Conservation (phyloP, 2,329 filamentous ascomycete genomes). For the Fusarium sterilihyphosum region DNA sequence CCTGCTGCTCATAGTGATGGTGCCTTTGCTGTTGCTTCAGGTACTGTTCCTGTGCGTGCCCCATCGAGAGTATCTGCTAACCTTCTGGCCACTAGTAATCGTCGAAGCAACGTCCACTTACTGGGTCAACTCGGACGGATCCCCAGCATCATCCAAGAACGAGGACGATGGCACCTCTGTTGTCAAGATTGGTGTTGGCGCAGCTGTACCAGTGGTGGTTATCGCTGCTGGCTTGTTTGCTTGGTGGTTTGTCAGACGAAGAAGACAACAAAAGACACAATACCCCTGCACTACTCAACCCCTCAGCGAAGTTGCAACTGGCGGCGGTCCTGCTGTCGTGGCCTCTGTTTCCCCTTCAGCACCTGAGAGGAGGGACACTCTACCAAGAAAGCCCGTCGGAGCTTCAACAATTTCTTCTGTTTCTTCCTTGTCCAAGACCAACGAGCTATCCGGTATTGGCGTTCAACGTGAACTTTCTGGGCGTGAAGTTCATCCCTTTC, state of each 20-base stretch:
- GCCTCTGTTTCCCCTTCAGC: neutral
- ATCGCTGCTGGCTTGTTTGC: constrained; percentile 5
- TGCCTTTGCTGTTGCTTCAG: constrained; percentile 43
- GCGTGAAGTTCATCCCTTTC: constrained; percentile 23
- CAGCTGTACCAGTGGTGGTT: constrained; percentile 29
- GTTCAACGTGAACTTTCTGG: constrained; percentile 30
- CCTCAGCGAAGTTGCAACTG: constrained; percentile 17
- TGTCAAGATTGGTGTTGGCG: constrained; percentile 37
- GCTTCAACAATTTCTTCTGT: constrained; percentile 32
- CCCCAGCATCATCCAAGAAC: constrained; percentile 18
- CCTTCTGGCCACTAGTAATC: constrained; percentile 24
- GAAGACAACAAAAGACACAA: constrained; percentile 10
- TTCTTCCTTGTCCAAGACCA: constrained; percentile 32
- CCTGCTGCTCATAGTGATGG: constrained; percentile 40
- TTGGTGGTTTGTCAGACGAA: constrained; percentile 30
- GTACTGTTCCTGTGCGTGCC: constrained; percentile 34
- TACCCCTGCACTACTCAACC: constrained; percentile 3
- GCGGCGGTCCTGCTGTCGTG: neutral
- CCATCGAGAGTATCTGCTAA: neutral
- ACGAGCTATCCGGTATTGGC: constrained; percentile 27
- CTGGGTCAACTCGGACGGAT: constrained; percentile 36
- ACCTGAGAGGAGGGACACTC: constrained; percentile 18
- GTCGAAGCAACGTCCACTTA: constrained; percentile 40
- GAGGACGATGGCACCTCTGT: neutral
- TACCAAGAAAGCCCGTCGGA: constrained; percentile 32